Base-by-base conservation (phyloP, 2,329 filamentous ascomycete genomes). In the Pseudocercospora musae region DNA sequence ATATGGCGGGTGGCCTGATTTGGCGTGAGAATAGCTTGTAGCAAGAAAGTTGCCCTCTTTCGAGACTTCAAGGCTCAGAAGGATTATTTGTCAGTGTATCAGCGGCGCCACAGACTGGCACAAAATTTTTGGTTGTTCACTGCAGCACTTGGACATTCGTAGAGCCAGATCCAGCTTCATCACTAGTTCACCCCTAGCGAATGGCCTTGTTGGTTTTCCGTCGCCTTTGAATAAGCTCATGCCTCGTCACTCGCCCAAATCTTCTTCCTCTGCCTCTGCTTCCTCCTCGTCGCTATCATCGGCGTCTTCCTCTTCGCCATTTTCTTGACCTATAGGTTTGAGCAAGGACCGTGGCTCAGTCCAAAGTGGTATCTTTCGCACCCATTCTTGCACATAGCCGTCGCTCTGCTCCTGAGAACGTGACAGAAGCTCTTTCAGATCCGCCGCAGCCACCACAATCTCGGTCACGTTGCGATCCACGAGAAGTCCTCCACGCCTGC, bases 381-480 rank as follows among this genome's bases (percentile, higher is more conserved):
- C 59, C 73, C 73, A 74, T 11, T 67, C 63, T 37, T 69, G 65
- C 27, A 69, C 62, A 15, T 62, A 50, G 2, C 66, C 65, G 1
- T 57, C 33, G 6, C 55, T 48, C 49, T 62, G 46, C 23, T 46
- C 25, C 54, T 66, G 58, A 13, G 52, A 11, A 11, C 46, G 37
- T 9, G 64, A 46, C 25, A 70, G 27, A 11, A 42, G 56, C 10
- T 59, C 55, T 59, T 64, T 71, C 50, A 73, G 23, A 15, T 65
- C 60, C 1, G 70, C 69, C 9, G 73, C 72, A 21, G 58, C 62
- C 11, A 66, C 62, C 1, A 76, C 70, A 55, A 75, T 75, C 59
- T 76, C 72, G 18, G 71, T 69, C 9, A 75, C 71, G 50, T 71
- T 75, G 55, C 64, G 74, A 1, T 59, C 23, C 27, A 66, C 62